A percentile compares a stretch with the other conserved stretches of the same genome.
These are phyloP conservation scores for Cyberlindnera amylophila DNA, from an alignment of 805 yeast genomes.

Conservation along the genomic window DNA sequence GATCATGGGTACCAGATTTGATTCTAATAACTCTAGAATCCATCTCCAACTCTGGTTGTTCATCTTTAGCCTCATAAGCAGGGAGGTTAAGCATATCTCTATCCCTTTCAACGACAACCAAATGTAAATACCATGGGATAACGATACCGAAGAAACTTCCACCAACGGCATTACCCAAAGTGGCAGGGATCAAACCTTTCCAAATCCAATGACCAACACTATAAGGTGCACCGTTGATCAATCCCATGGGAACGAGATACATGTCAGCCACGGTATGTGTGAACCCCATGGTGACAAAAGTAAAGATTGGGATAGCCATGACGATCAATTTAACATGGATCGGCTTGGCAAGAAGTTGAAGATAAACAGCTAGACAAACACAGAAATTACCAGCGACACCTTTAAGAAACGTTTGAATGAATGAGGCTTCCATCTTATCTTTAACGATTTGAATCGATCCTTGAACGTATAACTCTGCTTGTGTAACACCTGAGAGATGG, in stretches of 20 bases:
- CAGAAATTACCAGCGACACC: constrained; percentile 76
- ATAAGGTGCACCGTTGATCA: constrained; percentile 61
- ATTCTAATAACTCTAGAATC: constrained; percentile 76
- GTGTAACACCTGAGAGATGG: constrained; percentile 49
- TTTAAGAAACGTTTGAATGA: constrained; percentile 62
- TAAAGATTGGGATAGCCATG: constrained; percentile 65
- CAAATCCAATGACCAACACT: constrained; percentile 65
- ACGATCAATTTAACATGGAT: constrained; percentile 66
- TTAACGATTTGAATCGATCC: constrained; percentile 49
- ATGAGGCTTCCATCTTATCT: constrained; percentile 41
- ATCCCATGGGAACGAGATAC: constrained; percentile 62
- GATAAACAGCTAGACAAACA: constrained; percentile 70
- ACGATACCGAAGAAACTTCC: constrained; percentile 63
- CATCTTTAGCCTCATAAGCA: constrained; percentile 66
- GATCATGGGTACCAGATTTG: constrained; percentile 20
- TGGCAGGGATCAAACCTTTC: constrained; percentile 69
- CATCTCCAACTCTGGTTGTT: constrained; percentile 72
- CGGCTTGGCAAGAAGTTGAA: constrained; percentile 77
- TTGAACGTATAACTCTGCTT: constrained; percentile 35
- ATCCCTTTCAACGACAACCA: constrained; percentile 70
- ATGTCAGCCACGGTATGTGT: constrained; percentile 83
- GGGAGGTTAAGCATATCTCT: constrained; percentile 60
- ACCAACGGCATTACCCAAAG: constrained; percentile 77
- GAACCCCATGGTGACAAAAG: constrained; percentile 76
- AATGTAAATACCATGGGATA: constrained; percentile 70